phyloP scores from a whole-genome alignment of 768 basidiomycete species.

The Calocera viscosa region DNA sequence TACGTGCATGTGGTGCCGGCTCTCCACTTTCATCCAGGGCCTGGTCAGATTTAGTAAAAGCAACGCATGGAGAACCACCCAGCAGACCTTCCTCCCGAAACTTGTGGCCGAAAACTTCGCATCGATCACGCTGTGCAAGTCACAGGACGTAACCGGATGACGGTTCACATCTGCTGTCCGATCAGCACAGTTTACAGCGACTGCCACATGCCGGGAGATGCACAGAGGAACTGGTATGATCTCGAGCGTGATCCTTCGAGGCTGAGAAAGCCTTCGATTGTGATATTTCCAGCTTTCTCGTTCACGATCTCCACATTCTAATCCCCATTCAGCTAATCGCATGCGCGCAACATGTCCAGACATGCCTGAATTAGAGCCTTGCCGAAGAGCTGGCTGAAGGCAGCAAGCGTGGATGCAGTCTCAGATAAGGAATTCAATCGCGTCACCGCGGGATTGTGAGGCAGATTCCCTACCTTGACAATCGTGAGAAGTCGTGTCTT shows the following conservation, averaged over 20 bases:
- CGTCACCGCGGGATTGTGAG: not conserved
- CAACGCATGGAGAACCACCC: not conserved
- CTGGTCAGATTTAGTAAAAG: not conserved
- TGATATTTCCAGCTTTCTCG: conserved; percentile 37
- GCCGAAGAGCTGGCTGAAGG: conserved; percentile 67
- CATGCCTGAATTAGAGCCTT: conserved; percentile 55
- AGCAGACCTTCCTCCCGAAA: conserved; percentile 15
- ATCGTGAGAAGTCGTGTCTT: conserved; percentile 45
- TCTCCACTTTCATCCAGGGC: not conserved
- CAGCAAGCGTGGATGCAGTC: conserved; percentile 50
- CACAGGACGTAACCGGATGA: conserved; percentile 52
- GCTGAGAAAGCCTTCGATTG: conserved; percentile 73
- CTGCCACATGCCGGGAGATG: conserved; percentile 21
- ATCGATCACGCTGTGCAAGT: conserved; percentile 60
- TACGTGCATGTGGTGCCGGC: not conserved
- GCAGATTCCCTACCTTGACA: conserved; percentile 42
- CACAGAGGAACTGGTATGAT: conserved; percentile 80
- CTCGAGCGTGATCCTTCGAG: conserved; percentile 61
- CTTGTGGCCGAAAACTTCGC: conserved; percentile 36
- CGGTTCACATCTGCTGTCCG: conserved; percentile 55
- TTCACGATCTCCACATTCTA: conserved; percentile 61
- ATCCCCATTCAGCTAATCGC: conserved; percentile 12
- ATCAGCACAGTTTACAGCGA: not conserved
- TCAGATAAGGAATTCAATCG: conserved; percentile 23
- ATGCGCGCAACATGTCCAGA: not conserved